phyloP scores from a whole-genome alignment of 2,329 filamentous ascomycete species.

The Alternaria sp. region DNA sequence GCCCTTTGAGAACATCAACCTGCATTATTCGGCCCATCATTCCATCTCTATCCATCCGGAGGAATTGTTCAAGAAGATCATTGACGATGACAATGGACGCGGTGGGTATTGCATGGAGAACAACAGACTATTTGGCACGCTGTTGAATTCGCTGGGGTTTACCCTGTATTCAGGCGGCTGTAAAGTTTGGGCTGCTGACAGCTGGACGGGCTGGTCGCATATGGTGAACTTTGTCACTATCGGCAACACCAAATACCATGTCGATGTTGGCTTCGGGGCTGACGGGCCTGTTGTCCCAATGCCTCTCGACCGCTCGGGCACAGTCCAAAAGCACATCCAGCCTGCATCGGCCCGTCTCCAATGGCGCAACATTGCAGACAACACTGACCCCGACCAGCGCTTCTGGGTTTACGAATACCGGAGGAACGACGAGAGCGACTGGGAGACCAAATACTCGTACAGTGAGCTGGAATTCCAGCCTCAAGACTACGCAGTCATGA shows the following conservation, averaged over 20 bases:
- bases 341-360: slow-evolving; percentile 43
- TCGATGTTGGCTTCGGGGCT: slow-evolving; percentile 54
- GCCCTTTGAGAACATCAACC: slow-evolving; percentile 63
- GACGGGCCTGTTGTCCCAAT: slow-evolving; percentile 49
- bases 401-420: slow-evolving; percentile 54
- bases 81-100: slow-evolving; percentile 55
- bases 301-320: slow-evolving; percentile 40
- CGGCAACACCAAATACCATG: slow-evolving; percentile 39
- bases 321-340: slow-evolving; percentile 33
- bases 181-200: slow-evolving; percentile 43
- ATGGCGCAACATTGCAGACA: slow-evolving; percentile 42
- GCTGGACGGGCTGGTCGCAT: slow-evolving; percentile 48
- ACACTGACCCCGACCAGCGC: slow-evolving; percentile 46
- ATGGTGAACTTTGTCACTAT: slow-evolving; percentile 55
- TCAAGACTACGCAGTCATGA: slow-evolving; percentile 42
- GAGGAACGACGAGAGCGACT: slow-evolving; percentile 53
- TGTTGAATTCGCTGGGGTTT: slow-evolving; percentile 61
- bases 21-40: slow-evolving; percentile 55
- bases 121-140: slow-evolving; percentile 59
- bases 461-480: slow-evolving; percentile 51
- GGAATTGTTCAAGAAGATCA: slow-evolving; percentile 60
- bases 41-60: slow-evolving; percentile 57
- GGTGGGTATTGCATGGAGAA: slow-evolving; percentile 70
- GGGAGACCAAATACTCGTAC: slow-evolving; percentile 70
- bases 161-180: slow-evolving; percentile 50